Evolutionary conservation across 2,329 filamentous ascomycete genomes (phyloP), one percentile per base, ranked within the genome.

Genomic region (Sclerotinia spermophila): DNA sequence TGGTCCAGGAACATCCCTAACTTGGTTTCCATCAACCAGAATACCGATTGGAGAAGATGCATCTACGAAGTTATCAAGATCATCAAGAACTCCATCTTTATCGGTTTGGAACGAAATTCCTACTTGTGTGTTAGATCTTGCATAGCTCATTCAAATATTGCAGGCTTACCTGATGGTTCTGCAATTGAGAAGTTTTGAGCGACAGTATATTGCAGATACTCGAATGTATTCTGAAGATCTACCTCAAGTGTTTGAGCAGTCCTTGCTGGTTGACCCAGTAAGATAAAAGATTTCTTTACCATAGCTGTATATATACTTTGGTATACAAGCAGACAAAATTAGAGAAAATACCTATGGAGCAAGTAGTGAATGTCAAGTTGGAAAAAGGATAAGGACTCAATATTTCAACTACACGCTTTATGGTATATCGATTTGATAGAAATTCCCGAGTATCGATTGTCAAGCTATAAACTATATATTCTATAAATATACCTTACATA

Each of bases 1-100:
- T 27, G 81, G 80, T 19, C 79, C 80, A 55, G 69, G 71, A 61
- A 71, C 51, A 45, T 74, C 69, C 65, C 73, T 64, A 24, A 74
- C 68, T 59, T 60, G 48, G 42, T 72, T 69, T 19, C 73, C 74
- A 59, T 75, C 72, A 35, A 74, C 60, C 19, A 69, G 62, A 21
- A 75, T 74, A 33, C 72, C 73, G 21, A 75, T 71, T 11, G 72
- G 70, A 11, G 65, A 66, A 40, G 61, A 59, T 30, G 69, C 70
- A 55, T 71, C 70, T 35, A 42, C 19, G 27, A 74, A 67, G 55
- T 73, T 62, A n/a, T 71, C 68, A 27, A 74, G 68, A 33, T 71
- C 71, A 65, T 71, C 72, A 27, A 74, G 71, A n/a, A 68, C 58
- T 27, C 69, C 71, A 61, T 74, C 61, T 55, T 73, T 59, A 24